These are phyloP conservation scores for Aspergillus latus DNA, from an alignment of 2,329 filamentous ascomycete genomes.

Conservation along the genomic window DNA sequence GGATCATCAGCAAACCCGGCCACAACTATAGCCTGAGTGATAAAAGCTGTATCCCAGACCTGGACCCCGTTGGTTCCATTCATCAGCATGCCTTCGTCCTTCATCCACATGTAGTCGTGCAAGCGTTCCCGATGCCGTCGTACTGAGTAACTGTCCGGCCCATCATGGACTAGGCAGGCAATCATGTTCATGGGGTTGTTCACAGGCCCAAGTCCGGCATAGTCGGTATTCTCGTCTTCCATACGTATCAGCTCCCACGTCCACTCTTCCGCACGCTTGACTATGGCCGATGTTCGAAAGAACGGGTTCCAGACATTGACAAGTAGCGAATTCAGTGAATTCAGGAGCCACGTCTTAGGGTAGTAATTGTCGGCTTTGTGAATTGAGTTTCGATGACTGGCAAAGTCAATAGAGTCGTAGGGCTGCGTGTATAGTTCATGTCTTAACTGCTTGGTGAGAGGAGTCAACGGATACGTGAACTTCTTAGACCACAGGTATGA, in stretches of 20 bases:
- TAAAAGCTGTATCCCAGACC: conserved; percentile 91
- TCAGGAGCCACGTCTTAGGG: conserved; percentile 82
- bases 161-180: conserved; percentile 79
- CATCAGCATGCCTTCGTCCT: conserved; percentile 85
- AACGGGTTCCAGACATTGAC: conserved; percentile 79
- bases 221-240: conserved; percentile 92
- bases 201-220: conserved; percentile 80
- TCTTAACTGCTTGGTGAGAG: conserved; percentile 69
- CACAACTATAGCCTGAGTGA: conserved; percentile 78
- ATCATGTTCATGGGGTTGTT: conserved; percentile 90
- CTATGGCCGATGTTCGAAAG: conserved; percentile 65
- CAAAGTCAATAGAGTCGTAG: conserved; percentile 76
- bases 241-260: conserved; percentile 79
- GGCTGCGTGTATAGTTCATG: conserved; percentile 80
- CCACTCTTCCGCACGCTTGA: conserved; percentile 74
- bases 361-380: conserved; percentile 82
- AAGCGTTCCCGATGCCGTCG: conserved; percentile 76
- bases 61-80: conserved; percentile 99
- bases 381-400: conserved; percentile 77
- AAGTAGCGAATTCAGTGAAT: conserved; percentile 73
- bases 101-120: conserved; percentile 88
- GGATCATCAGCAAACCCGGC: conserved; percentile 74
- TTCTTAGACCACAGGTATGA: conserved; percentile 81
- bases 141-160: conserved; percentile 69
- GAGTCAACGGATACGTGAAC: conserved; percentile 74